These are phyloP conservation scores for Clonostachys rosea DNA, from an alignment of 2,329 filamentous ascomycete genomes.

Conservation along the genomic window DNA sequence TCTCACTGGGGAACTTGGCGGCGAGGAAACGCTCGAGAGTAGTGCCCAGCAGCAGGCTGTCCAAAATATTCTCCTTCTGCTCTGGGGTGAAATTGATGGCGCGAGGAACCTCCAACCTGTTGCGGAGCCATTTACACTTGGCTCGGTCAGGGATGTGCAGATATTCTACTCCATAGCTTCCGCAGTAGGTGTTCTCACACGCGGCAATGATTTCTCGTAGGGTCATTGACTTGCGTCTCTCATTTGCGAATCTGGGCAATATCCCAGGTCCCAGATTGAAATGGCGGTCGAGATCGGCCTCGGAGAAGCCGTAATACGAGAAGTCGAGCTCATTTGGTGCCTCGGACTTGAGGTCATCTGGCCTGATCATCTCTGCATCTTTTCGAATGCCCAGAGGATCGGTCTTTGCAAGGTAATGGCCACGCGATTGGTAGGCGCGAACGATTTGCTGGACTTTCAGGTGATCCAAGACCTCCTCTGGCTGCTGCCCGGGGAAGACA, in stretches of 20 bases:
- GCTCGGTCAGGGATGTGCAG: conserved; percentile 97
- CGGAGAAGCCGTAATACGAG: conserved; percentile 90
- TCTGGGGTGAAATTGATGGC: conserved; percentile 98
- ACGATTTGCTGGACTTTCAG: conserved; percentile 97
- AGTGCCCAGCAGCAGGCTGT: conserved; percentile 97
- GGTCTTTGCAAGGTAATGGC: conserved; percentile 97
- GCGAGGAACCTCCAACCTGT: conserved; percentile 87
- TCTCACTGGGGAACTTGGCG: conserved; percentile 99
- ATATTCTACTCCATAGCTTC: conserved; percentile 96
- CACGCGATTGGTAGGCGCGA: conserved; percentile 94
- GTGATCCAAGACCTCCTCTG: conserved; percentile 65
- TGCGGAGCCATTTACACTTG: conserved; percentile 97
- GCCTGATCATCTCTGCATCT: conserved; percentile 4
- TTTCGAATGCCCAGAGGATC: conserved; percentile 87
- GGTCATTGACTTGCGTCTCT: conserved; percentile 90
- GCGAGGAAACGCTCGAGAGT: conserved; percentile 95
- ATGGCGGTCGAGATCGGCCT: conserved; percentile 89
- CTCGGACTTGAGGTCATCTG: conserved; percentile 55
- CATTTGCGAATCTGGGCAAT: conserved; percentile 85
- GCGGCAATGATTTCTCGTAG: conserved; percentile 88
- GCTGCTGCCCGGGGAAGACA: conserved; percentile 62
- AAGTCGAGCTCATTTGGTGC: conserved; percentile 35
- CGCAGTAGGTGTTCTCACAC: conserved; percentile 95
- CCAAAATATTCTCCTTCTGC: conserved; percentile 95
- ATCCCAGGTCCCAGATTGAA: conserved; percentile 93